Base-by-base conservation (phyloP, 495 filamentous ascomycete genomes). In the Trichocladium antarcticum region DNA sequence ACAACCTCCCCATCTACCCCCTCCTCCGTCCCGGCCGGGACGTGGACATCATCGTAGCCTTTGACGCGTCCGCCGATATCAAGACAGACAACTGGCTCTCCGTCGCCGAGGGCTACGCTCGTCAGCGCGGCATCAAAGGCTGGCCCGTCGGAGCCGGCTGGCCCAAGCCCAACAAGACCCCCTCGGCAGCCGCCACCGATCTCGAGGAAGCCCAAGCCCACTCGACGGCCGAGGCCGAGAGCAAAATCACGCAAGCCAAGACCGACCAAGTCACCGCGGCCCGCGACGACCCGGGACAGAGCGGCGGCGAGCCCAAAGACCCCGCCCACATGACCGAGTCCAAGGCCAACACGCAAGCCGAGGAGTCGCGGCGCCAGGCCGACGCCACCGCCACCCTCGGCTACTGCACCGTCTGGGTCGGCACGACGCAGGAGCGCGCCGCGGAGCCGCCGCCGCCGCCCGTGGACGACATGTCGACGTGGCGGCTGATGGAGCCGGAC, bases 341-440 rank as follows among this genome's bases (percentile, higher is more conserved):
- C 47, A n/a, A 8, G 42, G 54, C 17, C 15, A 5, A 17, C 20
- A 4, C 36, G 57, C 5, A 32, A 52, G 10, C 45, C 21, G 22
- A 45, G 50, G 56, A 64, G 36, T 54, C 60, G 34, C 47, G 64
- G 40, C 54, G 62, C n/a, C 60, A 58, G 10, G 54, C 67, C 10
- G 57, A 68, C 3, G 67, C 68, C 53, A 77, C 68, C 27, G 69
- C 71, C 15, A 82, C 87, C 31, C 71, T 96, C 0, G 79, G 81
- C 20, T 94, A 90, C 71, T 97, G 92, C 68, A 96, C 87, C 28
- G 75, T 98, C 50, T 98, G 92, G 92, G 85, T 95, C 3, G 92
- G 92, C 35, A 85, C 79, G 6, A 89, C 74, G 5, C 71, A 84
- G 56, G 85, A 93, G 58, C 74, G 77, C 2, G 68, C 78, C 14